Evolutionary conservation across 495 filamentous ascomycete genomes (phyloP), one percentile per base, ranked within the genome.

Genomic region (Penicillium verhagenii): DNA sequence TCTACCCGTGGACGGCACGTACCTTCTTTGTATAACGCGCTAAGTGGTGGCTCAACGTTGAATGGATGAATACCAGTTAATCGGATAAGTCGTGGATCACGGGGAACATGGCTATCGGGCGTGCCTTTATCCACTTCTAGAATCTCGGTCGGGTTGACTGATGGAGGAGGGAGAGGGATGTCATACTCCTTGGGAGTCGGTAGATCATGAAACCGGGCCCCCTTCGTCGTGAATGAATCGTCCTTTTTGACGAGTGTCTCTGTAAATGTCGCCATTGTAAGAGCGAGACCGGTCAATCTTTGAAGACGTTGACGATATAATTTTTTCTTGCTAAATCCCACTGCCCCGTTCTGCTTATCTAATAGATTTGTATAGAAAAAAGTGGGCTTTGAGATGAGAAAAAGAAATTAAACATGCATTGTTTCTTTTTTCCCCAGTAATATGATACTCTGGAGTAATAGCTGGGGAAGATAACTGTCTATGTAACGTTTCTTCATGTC

Each of bases 11-110:
- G n/a, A n/a, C n/a, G n/a, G n/a, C n/a, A 3, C 63, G 47, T 70
- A 62, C 87, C 88, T 72, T 96, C 86, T 60, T 96, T 81, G 66
- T 82, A 96, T 8, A 97, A 76, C 4, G 84, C 81, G 16, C 82
- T 88, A 10, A 97, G 72, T 8, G 93, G 93, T 5, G 93, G 82
- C 73, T 97, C 93, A 44, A 92, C 89, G 66, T 97, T 97, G 74
- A 96, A 96, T 3, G 93, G 93, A 73, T 97, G 93, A 31, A 90
- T 81, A 35, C 93, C 92, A 18, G 93, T 97, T 45, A 97, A 74
- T 38, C 93, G 80, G 57, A 97, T 95, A 31, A 97, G 73, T 24
- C 93, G 80, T 4, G 90, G 82, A 73, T 97, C 93, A 56, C 93
- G 79, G 13, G 89, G 81, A n/a, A 96, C 89, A 78, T 94, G 90